These are phyloP conservation scores for Penicillium sp. DNA, from an alignment of 2,329 filamentous ascomycete species.

Conservation along the genomic window DNA sequence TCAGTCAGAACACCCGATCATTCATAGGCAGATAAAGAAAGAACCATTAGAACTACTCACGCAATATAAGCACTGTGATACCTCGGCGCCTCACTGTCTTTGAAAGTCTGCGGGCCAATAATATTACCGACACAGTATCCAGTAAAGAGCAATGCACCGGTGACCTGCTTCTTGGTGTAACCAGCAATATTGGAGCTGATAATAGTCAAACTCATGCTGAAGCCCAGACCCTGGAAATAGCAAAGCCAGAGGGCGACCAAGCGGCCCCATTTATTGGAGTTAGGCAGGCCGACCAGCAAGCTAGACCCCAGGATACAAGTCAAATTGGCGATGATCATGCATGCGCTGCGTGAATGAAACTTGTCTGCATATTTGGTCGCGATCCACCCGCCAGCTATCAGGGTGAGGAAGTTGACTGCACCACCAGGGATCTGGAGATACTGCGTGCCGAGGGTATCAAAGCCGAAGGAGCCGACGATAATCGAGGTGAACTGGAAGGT, in stretches of 20 bases:
- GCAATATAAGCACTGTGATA: slow-evolving; percentile 48
- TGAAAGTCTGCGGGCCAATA: slow-evolving; percentile 59
- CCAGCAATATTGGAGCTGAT: slow-evolving; percentile 58
- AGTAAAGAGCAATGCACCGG: slow-evolving; percentile 54
- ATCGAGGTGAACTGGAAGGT: slow-evolving; percentile 49
- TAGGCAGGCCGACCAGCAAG: slow-evolving; percentile 57
- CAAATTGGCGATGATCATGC: slow-evolving; percentile 60
- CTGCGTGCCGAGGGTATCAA: slow-evolving; percentile 57
- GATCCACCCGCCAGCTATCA: slow-evolving; percentile 57
- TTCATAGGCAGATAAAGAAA: not conserved
- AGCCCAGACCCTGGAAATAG: slow-evolving; percentile 58
- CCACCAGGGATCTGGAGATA: slow-evolving; percentile 65
- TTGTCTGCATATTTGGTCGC: slow-evolving; percentile 52
- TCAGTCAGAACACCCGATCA: slow-evolving; percentile 5
- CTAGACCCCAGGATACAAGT: slow-evolving; percentile 60
- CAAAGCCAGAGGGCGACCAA: slow-evolving; percentile 62
- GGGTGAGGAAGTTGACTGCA: slow-evolving; percentile 59
- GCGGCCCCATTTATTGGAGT: slow-evolving; percentile 59
- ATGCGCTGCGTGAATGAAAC: slow-evolving; percentile 57
- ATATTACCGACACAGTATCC: slow-evolving; percentile 61
- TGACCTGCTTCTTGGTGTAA: slow-evolving; percentile 60
- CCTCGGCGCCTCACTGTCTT: slow-evolving; percentile 51
- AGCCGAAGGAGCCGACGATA: slow-evolving; percentile 53
- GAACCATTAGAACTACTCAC: slow-evolving; percentile 13
- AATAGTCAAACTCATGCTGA: slow-evolving; percentile 59